Evolutionary conservation across 768 basidiomycete genomes (phyloP).

Genomic region (Serendipita sp.): DNA sequence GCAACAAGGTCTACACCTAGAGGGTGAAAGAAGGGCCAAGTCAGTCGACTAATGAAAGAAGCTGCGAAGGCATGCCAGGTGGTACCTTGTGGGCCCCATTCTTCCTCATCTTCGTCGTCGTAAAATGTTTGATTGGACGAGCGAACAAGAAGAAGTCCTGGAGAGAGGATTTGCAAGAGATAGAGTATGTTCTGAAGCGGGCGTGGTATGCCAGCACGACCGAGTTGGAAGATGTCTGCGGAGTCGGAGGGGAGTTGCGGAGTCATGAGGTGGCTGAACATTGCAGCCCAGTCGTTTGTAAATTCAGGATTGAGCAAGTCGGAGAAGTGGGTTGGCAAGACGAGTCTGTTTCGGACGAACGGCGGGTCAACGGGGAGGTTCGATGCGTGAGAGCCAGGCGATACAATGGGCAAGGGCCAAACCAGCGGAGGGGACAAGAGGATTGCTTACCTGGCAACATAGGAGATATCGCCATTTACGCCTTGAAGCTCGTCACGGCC

Average conservation of each 20-base stretch:
- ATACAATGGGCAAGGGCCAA: too few relatives aligned
- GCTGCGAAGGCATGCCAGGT: not conserved
- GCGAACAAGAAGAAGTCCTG: not conserved
- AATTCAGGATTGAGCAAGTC: slow-evolving; percentile 6
- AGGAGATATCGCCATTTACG: slow-evolving; percentile 1
- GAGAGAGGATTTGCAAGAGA: slow-evolving; percentile 6
- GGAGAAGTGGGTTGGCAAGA: not conserved
- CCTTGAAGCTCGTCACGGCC: slow-evolving; percentile 6
- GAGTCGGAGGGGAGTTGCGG: not conserved
- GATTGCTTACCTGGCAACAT: slow-evolving; percentile 1
- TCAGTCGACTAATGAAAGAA: not conserved
- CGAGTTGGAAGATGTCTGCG: slow-evolving; percentile 3
- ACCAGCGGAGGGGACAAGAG: not conserved
- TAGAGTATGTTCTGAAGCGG: slow-evolving; percentile 5
- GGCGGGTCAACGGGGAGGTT: too few relatives aligned
- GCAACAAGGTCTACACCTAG: slow-evolving; percentile 5
- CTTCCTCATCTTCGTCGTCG: not conserved
- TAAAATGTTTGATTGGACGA: not conserved
- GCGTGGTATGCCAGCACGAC: slow-evolving; percentile 6
- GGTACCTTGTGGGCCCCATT: not conserved
- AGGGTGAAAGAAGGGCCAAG: not conserved
- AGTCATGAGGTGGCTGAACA: slow-evolving; percentile 2
- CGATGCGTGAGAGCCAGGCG: too few relatives aligned
- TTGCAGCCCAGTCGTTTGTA: slow-evolving; percentile 6
- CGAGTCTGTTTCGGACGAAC: not conserved